A percentile compares a stretch with the other conserved stretches of the same genome.
Evolutionary conservation across 495 filamentous ascomycete genomes (phyloP).

Genomic region (Hapsidospora chrysogenum): DNA sequence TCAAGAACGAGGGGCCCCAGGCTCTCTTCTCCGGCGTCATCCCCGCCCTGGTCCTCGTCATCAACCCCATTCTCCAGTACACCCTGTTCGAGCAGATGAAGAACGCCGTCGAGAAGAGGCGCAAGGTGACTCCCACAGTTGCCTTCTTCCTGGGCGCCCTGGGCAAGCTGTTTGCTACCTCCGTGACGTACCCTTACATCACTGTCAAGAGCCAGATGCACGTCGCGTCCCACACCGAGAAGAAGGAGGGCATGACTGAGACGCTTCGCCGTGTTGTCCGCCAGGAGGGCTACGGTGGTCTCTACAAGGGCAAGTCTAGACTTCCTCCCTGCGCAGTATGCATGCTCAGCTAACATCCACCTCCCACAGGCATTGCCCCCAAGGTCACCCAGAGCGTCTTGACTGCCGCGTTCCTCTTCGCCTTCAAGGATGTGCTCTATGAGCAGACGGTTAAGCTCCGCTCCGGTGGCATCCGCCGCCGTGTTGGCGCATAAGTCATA

Average conservation of each 20-base stretch:
- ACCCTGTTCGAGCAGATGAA: conserved; percentile 98
- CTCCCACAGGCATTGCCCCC: conserved; percentile 63
- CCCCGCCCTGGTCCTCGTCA: conserved; percentile 81
- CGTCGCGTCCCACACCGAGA: conserved; percentile 54
- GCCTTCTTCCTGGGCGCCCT: conserved; percentile 84
- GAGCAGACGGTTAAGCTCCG: conserved; percentile 34
- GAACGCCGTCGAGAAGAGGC: conserved; percentile 33
- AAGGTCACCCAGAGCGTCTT: conserved; percentile 95
- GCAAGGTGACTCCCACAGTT: conserved; percentile 58
- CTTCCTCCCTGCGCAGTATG: too few relatives aligned
- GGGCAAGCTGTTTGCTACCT: conserved; percentile 86
- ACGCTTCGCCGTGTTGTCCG: conserved; percentile 62
- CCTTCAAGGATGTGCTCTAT: conserved; percentile 80
- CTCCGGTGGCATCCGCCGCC: conserved; percentile 6
- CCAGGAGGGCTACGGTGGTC: conserved; percentile 74
- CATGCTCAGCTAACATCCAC: too few relatives aligned
- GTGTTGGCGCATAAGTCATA: background rate
- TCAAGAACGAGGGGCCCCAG: conserved; percentile 62
- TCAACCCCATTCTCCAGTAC: conserved; percentile 97
- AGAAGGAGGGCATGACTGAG: conserved; percentile 50
- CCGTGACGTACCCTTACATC: conserved; percentile 94
- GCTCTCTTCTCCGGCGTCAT: conserved; percentile 86
- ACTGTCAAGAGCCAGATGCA: conserved; percentile 96
- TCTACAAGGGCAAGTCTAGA: conserved; percentile 68
- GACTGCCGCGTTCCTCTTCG: conserved; percentile 92